A percentile compares a stretch with the other conserved stretches of the same genome.
Conservation (phyloP, 139 green algal species). For the Chlamydomonas schloesseri region DNA sequence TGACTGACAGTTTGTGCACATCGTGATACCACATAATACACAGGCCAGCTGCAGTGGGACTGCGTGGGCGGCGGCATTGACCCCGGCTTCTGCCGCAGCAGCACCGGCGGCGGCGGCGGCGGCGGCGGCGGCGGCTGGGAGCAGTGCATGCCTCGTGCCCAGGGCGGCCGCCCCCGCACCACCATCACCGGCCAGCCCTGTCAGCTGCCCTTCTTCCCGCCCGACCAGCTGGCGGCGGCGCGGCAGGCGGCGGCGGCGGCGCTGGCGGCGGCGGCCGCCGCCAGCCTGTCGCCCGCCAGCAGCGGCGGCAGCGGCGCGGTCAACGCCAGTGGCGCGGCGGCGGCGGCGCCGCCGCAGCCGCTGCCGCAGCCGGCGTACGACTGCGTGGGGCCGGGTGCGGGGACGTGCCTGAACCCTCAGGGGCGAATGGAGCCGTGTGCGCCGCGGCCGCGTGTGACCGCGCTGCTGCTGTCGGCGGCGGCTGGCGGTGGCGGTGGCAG, state of each 20-base stretch:
- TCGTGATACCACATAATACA: too few species aligned
- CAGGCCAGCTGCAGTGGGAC: conserved; percentile 34
- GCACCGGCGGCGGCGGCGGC: too few species aligned
- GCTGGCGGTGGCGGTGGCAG: too few species aligned
- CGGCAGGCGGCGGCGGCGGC: background rate
- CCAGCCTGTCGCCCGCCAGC: too few species aligned
- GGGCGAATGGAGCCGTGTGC: conserved; percentile 30
- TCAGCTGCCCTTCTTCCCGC: conserved; percentile 34
- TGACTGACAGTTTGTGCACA: too few species aligned
- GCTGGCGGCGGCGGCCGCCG: background rate
- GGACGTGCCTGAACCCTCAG: conserved; percentile 32
- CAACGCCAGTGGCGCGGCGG: too few species aligned
- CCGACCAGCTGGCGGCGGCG: background rate
- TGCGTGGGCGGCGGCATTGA: conserved; percentile 25
- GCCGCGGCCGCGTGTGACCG: background rate
- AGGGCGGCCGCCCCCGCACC: conserved; percentile 22
- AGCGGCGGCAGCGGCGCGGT: too few species aligned
- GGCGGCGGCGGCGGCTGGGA: conserved; percentile 13
- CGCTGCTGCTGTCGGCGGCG: background rate
- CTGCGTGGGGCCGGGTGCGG: conserved; percentile 14
- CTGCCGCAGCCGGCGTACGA: conserved; percentile 12
- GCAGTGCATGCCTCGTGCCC: conserved; percentile 35
- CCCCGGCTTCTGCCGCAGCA: conserved; percentile 30
- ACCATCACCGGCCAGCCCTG: conserved; percentile 32
- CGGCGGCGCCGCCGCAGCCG: background rate